Conservation (phyloP, 2,329 filamentous ascomycete genomes). For the Zymoseptoria crescenta region DNA sequence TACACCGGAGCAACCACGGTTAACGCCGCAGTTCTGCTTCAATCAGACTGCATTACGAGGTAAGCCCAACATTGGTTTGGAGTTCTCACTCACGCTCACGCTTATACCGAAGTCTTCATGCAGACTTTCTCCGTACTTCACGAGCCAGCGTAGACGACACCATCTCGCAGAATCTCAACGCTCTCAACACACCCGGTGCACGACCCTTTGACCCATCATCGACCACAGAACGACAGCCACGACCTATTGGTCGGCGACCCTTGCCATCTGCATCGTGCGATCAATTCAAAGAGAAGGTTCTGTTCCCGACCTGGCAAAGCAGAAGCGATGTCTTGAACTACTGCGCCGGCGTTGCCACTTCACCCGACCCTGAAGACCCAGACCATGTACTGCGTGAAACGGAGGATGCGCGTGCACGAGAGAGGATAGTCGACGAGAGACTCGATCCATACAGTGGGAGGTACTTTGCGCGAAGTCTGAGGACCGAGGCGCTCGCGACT, state of each 20-base stretch:
- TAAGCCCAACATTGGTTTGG: constrained; percentile 18
- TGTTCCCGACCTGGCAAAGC: constrained; percentile 84
- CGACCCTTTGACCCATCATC: constrained; percentile 71
- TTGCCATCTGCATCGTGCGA: constrained; percentile 59
- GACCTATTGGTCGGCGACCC: constrained; percentile 40
- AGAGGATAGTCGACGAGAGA: constrained; percentile 74
- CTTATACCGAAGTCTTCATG: constrained; percentile 23
- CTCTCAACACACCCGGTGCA: constrained; percentile 66
- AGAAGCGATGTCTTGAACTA: constrained; percentile 80
- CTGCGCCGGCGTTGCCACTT: constrained; percentile 79
- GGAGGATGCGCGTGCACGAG: constrained; percentile 61
- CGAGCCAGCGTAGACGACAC: constrained; percentile 82
- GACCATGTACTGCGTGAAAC: constrained; percentile 61
- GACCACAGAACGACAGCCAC: constrained; percentile 55
- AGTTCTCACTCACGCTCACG: constrained; percentile 16
- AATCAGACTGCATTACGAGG: constrained; percentile 44
- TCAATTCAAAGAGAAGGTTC: constrained; percentile 63
- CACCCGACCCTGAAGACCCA: constrained; percentile 79
- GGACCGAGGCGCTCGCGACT: constrained; percentile 70
- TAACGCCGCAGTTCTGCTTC: constrained; percentile 46
- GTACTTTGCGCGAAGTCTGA: constrained; percentile 70
- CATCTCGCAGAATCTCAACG: constrained; percentile 88
- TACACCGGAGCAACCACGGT: constrained; percentile 31
- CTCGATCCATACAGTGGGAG: constrained; percentile 84
- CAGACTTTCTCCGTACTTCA: constrained; percentile 86